Percentiles rank a stretch among this genome's conserved stretches.
These are phyloP conservation scores for Lavandula angustifolia DNA, from an alignment of 257 asterid genomes.

Conservation along the genomic window DNA sequence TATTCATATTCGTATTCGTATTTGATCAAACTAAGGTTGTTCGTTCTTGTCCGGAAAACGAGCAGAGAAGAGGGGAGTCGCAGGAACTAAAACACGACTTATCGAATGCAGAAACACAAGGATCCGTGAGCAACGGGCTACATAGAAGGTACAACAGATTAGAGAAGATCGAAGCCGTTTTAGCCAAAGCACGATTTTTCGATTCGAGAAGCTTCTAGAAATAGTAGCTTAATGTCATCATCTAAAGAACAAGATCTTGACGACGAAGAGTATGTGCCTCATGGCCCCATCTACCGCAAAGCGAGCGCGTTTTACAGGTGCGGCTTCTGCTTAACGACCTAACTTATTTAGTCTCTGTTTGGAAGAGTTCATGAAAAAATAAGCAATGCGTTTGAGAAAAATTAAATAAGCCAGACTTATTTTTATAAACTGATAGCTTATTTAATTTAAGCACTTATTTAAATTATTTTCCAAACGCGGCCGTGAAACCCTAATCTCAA, in stretches of 20 bases:
- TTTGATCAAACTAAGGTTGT: background rate
- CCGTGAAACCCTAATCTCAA: background rate
- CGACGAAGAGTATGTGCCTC: conserved; percentile 27
- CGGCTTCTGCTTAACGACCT: background rate
- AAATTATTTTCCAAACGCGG: no score
- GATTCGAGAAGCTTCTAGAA: conserved; percentile 39
- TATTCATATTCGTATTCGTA: background rate
- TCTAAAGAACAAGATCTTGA: conserved; percentile 22
- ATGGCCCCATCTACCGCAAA: conserved; percentile 44
- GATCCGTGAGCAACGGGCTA: conserved; percentile 28
- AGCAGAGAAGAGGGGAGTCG: conserved; percentile 31
- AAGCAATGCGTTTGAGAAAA: no score
- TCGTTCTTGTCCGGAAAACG: background rate
- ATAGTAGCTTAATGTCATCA: conserved; percentile 30
- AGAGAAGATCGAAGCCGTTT: conserved; percentile 37
- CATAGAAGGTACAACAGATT: conserved; percentile 28
- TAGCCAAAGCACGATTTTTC: conserved; percentile 41
- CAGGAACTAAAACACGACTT: conserved; percentile 15
- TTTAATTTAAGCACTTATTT: no score
- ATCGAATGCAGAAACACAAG: conserved; percentile 33
- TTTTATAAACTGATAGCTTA: no score
- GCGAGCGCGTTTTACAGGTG: conserved; percentile 49
- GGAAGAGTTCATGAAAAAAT: no score
- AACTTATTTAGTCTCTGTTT: no score
- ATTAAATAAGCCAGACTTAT: no score